These are phyloP conservation scores for Acacia pycnantha DNA, from an alignment of 331 rosid species.

Conservation along the genomic window DNA sequence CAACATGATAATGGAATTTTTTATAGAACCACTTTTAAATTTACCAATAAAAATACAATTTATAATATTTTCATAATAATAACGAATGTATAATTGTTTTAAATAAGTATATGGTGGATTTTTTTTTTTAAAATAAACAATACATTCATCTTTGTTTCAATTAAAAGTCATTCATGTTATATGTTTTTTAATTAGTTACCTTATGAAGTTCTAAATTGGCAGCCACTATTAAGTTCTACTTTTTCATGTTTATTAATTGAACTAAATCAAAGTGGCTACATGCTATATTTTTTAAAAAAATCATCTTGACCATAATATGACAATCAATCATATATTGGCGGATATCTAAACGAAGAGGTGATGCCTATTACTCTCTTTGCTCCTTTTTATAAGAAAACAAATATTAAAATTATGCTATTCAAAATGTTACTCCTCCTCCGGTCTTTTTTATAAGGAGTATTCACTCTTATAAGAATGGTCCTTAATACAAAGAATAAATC, in stretches of 20 bases:
- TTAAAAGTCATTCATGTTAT: background rate
- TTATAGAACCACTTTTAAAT: background rate
- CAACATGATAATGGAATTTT: background rate
- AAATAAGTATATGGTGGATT: background rate
- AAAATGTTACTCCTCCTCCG: too few relatives aligned
- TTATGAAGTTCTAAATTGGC: background rate
- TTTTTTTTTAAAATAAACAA: background rate
- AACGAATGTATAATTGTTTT: background rate
- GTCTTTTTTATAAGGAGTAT: too few relatives aligned
- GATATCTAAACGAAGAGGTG: background rate
- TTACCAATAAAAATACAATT: background rate
- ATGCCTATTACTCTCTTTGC: background rate
- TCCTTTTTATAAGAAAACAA: too few relatives aligned
- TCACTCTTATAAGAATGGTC: rapidly evolving
- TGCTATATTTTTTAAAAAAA: background rate
- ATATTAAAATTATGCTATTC: too few relatives aligned
- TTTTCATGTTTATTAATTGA: background rate
- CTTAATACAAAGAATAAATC: too few relatives aligned
- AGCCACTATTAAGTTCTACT: background rate
- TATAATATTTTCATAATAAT: background rate
- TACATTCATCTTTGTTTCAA: background rate
- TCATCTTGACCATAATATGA: background rate
- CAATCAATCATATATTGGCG: background rate
- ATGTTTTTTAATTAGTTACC: background rate
- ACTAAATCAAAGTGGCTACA: background rate